Conservation (phyloP, 257 asterid genomes). For the Cynanchum wilfordii region DNA sequence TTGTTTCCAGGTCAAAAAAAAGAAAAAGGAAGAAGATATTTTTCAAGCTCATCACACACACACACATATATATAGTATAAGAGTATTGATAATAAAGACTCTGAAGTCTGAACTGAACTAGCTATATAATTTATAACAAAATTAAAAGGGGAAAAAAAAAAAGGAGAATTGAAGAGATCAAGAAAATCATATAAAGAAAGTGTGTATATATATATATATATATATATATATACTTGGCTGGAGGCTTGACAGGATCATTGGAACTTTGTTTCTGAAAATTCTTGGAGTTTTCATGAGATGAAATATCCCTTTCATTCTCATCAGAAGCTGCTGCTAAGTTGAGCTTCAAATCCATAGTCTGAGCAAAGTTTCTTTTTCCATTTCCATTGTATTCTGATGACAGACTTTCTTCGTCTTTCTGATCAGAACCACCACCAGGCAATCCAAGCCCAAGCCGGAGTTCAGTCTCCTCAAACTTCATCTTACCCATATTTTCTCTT, state of each 20-base stretch:
- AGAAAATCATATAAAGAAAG: too few species aligned
- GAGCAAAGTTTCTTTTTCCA: constrained; percentile 49
- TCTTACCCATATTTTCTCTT: too few species aligned
- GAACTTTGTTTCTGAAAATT: not conserved
- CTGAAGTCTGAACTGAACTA: too few species aligned
- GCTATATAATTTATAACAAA: too few species aligned
- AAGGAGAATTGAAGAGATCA: not conserved
- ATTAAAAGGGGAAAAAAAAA: too few species aligned
- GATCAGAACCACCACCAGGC: constrained; percentile 40
- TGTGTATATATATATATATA: too few species aligned
- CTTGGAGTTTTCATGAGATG: not conserved
- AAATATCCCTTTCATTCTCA: not conserved
- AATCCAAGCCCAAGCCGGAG: constrained; percentile 60
- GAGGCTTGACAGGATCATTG: constrained; percentile 6
- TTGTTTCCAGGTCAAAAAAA: too few species aligned
- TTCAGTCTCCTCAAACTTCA: constrained; percentile 29
- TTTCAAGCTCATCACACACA: too few species aligned
- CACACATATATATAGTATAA: not conserved
- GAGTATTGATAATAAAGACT: too few species aligned
- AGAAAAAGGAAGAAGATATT: too few species aligned
- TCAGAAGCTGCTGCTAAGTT: constrained; percentile 16
- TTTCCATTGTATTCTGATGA: constrained; percentile 10
- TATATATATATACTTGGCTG: constrained; percentile 7
- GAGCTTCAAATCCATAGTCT: constrained; percentile 68
- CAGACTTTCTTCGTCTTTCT: not conserved